Evolutionary conservation across 2,329 filamentous ascomycete species (phyloP).

Genomic region (Dactylellina drechsleri): DNA sequence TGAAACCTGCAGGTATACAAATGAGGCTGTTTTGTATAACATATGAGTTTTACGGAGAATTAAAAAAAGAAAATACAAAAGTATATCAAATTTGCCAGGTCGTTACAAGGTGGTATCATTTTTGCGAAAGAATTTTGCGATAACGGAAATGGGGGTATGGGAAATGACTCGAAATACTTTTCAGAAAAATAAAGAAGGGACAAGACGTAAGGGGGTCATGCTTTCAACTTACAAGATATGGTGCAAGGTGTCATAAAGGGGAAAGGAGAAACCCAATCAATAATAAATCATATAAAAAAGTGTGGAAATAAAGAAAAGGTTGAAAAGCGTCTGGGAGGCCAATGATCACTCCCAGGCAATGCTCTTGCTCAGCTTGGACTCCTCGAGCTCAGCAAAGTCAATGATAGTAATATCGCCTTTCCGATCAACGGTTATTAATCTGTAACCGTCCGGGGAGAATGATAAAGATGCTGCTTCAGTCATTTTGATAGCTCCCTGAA

Average conservation of each 20-base stretch:
- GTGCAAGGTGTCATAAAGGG: no score
- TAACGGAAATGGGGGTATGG: slow-evolving; percentile 15
- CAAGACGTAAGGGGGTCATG: background rate
- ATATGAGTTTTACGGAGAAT: no score
- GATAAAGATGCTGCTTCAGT: slow-evolving; percentile 47
- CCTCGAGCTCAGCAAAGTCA: slow-evolving; percentile 53
- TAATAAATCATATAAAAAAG: no score
- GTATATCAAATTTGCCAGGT: no score
- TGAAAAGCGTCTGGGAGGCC: no score
- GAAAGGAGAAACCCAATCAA: no score
- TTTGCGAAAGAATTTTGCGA: background rate
- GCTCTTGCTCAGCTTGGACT: slow-evolving; percentile 48
- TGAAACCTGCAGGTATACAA: no score
- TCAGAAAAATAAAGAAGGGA: background rate
- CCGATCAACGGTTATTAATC: slow-evolving; percentile 50
- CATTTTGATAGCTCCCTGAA: slow-evolving; percentile 54
- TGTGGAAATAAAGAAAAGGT: background rate
- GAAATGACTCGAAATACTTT: background rate
- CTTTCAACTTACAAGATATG: no score
- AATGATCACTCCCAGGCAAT: slow-evolving; percentile 41
- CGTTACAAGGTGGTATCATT: no score
- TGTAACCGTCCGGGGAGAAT: slow-evolving; percentile 49
- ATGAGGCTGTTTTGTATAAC: no score
- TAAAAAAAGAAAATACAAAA: no score
- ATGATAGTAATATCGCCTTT: slow-evolving; percentile 53